Conservation (phyloP, 2,329 filamentous ascomycete genomes). For the Fusarium sp. region DNA sequence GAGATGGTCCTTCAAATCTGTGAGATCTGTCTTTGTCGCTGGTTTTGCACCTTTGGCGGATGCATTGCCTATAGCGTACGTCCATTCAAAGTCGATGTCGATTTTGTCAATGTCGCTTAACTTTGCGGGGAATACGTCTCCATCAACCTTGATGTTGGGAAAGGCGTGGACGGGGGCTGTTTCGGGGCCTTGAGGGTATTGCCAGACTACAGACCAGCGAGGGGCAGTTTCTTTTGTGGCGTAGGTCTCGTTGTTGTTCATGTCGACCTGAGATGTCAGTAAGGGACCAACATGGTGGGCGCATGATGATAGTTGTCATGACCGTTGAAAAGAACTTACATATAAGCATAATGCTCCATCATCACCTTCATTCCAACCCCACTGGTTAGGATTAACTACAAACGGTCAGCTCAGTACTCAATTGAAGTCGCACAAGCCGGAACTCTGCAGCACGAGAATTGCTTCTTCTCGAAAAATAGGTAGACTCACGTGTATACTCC, state of each 20-base stretch:
- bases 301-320: background rate
- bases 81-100: slow-evolving; percentile 61
- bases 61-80: slow-evolving; percentile 60
- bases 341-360: slow-evolving; percentile 63
- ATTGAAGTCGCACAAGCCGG: slow-evolving; percentile 3
- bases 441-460: background rate
- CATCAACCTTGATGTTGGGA: slow-evolving; percentile 63
- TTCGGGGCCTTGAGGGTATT: slow-evolving; percentile 57
- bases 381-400: slow-evolving; percentile 68
- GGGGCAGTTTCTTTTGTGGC: slow-evolving; percentile 59
- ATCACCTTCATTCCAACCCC: slow-evolving; percentile 57
- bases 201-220: slow-evolving; percentile 64
- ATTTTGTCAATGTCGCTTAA: slow-evolving; percentile 56
- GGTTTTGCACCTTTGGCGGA: slow-evolving; percentile 55
- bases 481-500: slow-evolving; percentile 59
- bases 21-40: slow-evolving; percentile 50
- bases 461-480: background rate
- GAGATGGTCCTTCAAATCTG: slow-evolving; percentile 49
- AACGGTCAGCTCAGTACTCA: slow-evolving; percentile 22
- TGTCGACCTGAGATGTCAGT: slow-evolving; percentile 55
- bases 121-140: slow-evolving; percentile 56
- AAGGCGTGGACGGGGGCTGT: slow-evolving; percentile 65
- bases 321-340: slow-evolving; percentile 54
- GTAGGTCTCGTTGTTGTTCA: slow-evolving; percentile 63
- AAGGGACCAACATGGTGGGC: background rate